These are phyloP conservation scores for Starmerella vaccinii DNA, from an alignment of 805 yeast genomes.

Conservation along the genomic window DNA sequence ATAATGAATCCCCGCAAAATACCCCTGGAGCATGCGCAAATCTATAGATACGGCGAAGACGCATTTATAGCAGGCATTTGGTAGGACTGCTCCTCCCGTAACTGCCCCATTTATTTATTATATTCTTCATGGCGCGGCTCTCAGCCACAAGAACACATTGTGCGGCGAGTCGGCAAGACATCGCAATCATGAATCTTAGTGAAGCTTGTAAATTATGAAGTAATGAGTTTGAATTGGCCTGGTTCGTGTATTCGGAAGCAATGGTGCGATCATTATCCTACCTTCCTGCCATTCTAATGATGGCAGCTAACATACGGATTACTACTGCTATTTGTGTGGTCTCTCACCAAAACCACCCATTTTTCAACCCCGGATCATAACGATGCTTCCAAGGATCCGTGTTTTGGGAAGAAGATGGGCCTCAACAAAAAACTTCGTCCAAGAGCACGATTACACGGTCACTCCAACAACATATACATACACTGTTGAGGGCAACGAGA, in stretches of 20 bases:
- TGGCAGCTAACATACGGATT: no score
- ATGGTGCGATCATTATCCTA: no score
- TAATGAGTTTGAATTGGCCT: no score
- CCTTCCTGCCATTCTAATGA: no score
- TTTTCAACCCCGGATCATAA: background rate
- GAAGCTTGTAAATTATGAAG: no score
- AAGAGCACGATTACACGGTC: conserved; percentile 31
- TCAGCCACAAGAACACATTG: no score
- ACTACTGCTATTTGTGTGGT: no score
- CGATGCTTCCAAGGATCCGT: background rate
- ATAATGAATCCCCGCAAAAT: conserved; percentile 11
- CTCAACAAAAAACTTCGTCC: conserved; percentile 14
- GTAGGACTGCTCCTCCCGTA: background rate
- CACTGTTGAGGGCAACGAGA: conserved; percentile 30
- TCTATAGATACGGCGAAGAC: background rate
- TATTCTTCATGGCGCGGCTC: no score
- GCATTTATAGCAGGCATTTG: background rate
- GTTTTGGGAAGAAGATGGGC: background rate
- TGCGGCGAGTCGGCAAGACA: no score
- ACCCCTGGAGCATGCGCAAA: conserved; percentile 1
- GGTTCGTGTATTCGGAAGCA: no score
- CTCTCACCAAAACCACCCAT: background rate
- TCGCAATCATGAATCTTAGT: no score
- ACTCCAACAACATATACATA: conserved; percentile 31
- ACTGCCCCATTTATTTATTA: conserved; percentile 1